These are phyloP conservation scores for Panaeolus cyanescens DNA, from an alignment of 768 basidiomycete species.

Conservation along the genomic window DNA sequence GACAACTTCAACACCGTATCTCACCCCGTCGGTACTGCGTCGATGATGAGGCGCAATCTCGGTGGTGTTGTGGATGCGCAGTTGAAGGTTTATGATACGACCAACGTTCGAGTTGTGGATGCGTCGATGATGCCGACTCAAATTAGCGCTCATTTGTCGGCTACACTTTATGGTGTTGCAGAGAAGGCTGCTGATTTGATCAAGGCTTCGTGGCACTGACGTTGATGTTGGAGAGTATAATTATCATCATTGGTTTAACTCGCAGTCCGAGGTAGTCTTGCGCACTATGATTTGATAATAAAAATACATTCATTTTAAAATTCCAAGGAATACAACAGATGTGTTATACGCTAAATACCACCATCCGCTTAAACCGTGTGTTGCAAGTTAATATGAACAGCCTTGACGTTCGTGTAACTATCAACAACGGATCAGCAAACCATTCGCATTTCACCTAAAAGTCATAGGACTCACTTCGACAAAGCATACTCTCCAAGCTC, in stretches of 20 bases:
- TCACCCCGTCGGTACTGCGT: slow-evolving; percentile 5
- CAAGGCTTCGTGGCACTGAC: slow-evolving; percentile 2
- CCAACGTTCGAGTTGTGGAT: slow-evolving; percentile 56
- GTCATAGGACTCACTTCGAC: slow-evolving; percentile 44
- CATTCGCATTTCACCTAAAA: slow-evolving; percentile 1
- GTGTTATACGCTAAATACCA: not conserved
- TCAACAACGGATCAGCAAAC: not conserved
- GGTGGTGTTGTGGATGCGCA: slow-evolving; percentile 6
- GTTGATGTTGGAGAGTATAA: too few species aligned
- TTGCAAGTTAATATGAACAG: slow-evolving; percentile 65
- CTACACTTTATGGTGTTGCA: slow-evolving; percentile 2
- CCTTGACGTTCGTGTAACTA: slow-evolving; percentile 70
- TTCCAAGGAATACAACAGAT: not conserved
- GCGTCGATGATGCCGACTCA: slow-evolving; percentile 47
- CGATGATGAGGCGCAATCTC: slow-evolving; percentile 4
- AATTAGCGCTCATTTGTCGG: slow-evolving; percentile 9
- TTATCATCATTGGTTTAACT: too few species aligned
- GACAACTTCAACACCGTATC: not conserved
- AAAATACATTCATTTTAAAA: not conserved
- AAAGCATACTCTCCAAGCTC: slow-evolving; percentile 82
- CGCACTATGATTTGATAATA: not conserved
- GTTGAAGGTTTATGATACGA: slow-evolving; percentile 13
- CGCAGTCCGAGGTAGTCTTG: not conserved
- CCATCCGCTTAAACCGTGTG: slow-evolving; percentile 22
- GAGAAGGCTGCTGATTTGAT: slow-evolving; percentile 2